Base-by-base conservation (phyloP, 192 early-diverging fungal genomes). In the Rhizophagus prolifer region DNA sequence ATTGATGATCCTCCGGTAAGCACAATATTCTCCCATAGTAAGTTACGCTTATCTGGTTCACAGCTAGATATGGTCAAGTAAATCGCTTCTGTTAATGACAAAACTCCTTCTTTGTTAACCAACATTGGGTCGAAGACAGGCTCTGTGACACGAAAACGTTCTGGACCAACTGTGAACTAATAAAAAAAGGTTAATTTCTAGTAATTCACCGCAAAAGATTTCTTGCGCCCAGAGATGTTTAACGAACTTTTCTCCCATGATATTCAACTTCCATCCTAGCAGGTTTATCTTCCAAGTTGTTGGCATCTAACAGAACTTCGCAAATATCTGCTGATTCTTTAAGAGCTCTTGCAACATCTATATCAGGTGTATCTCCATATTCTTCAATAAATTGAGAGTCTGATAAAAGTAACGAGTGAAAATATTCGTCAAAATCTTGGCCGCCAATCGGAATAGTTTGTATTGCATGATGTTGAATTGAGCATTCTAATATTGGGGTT, bases 11-110 rank as follows among this genome's bases (percentile, higher is more conserved):
- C 97, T 47, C 97, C 97, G 0, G 94, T 94, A 2, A 99, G 44
- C 13, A 95, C 84, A 44, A 98, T 87, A 74, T 86, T 85, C 73
- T 98, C 96, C 94, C 94, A 97, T 62, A 97, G 82, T 58, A 82
- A 77, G n/a, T 87, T 83, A 31, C 96, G 89, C 68, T 90, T 92
- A 61, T 95, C 94, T 2, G 89, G 77, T 77, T 92, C 90, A 84
- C 95, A 87, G 47, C 76, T 81, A 34, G 88, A 84, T 25, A 92
- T 86, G 3, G 89, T 85, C 30, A 90, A 82, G 71, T 91, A 86
- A 60, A 94, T 88, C 8, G 89, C 86, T 44, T 94, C 91, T 0
- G 83, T 78, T 66, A 94, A 58, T 70, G 84, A 78, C 59, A 87
- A 58, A 59, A 73, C 36, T 63, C 81, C 69, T 19, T 28, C 34